Percentiles rank a stretch among this genome's conserved stretches.
Conservation (phyloP, 1,284 basidiomycete species). For the Puccinia triticina region DNA sequence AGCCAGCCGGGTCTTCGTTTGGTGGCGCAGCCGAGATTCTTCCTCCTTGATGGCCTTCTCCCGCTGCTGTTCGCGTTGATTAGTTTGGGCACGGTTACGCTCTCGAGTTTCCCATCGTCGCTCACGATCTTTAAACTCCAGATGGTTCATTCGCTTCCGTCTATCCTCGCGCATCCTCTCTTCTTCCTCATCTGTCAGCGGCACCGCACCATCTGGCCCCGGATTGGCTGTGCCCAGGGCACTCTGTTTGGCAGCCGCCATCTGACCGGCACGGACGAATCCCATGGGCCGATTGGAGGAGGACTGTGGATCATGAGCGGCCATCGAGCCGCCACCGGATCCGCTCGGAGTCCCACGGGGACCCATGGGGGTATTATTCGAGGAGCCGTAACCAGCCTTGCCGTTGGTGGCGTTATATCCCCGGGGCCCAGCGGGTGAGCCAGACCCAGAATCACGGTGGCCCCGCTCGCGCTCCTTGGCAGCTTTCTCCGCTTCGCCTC, state of each 20-base stretch:
- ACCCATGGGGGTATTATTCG: slow-evolving; percentile 49
- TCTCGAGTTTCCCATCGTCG: slow-evolving; percentile 53
- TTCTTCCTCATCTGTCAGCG: slow-evolving; percentile 51
- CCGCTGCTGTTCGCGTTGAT: slow-evolving; percentile 51
- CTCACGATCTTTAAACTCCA: slow-evolving; percentile 52
- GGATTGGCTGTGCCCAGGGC: neutral
- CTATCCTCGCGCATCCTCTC: slow-evolving; percentile 39
- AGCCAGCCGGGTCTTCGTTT: slow-evolving; percentile 52
- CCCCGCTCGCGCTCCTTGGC: slow-evolving; percentile 52
- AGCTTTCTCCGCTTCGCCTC: slow-evolving; percentile 53
- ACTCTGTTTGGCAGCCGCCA: slow-evolving; percentile 33
- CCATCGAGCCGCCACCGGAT: neutral
- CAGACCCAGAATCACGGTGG: slow-evolving; percentile 45
- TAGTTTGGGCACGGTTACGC: slow-evolving; percentile 50
- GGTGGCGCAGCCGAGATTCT: slow-evolving; percentile 52
- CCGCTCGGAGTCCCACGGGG: slow-evolving; percentile 18
- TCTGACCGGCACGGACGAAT: slow-evolving; percentile 51
- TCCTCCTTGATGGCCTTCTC: slow-evolving; percentile 49
- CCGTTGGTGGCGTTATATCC: slow-evolving; percentile 37
- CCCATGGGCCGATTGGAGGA: slow-evolving; percentile 40
- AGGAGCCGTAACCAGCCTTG: slow-evolving; percentile 45
- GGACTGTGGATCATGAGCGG: slow-evolving; percentile 34
- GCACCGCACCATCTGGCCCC: neutral
- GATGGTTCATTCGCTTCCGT: slow-evolving; percentile 46
- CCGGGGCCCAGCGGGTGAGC: slow-evolving; percentile 42